phyloP scores from a whole-genome alignment of 192 early-diverging fungal genomes.

The Haplosporangium gracile region DNA sequence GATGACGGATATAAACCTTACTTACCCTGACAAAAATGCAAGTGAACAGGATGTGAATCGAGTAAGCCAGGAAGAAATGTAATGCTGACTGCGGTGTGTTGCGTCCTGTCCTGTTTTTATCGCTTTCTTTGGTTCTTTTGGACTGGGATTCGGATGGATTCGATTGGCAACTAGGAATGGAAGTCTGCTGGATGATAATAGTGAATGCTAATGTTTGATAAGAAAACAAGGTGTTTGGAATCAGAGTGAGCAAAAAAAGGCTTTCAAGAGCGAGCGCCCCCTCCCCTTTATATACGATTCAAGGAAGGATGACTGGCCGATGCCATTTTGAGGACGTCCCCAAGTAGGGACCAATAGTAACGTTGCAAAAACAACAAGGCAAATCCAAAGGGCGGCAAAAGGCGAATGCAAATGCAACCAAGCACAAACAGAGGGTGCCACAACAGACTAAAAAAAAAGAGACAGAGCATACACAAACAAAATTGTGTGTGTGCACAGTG shows the following conservation, averaged over 20 bases:
- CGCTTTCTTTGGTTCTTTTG: background rate
- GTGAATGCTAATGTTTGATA: background rate
- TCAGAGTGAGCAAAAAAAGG: background rate
- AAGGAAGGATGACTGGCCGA: background rate
- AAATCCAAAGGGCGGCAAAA: background rate
- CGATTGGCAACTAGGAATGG: background rate
- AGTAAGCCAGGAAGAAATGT: background rate
- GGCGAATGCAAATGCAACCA: background rate
- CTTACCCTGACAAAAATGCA: background rate
- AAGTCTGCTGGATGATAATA: background rate
- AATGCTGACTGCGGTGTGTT: background rate
- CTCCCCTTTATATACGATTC: background rate
- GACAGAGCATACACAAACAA: background rate
- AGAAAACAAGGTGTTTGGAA: slow-evolving; percentile 2
- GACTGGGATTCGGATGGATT: background rate
- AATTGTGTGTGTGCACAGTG: background rate
- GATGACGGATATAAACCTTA: background rate
- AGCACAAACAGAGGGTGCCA: slow-evolving; percentile 1
- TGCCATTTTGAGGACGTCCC: slow-evolving; percentile 1
- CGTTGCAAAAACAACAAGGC: background rate
- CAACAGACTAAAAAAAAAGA: background rate
- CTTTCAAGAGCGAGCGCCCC: background rate
- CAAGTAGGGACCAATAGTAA: slow-evolving; percentile 1
- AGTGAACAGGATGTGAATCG: background rate
- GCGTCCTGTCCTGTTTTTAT: background rate